These are phyloP conservation scores for Papiliotrema nemorosa DNA, from an alignment of 1,284 basidiomycete species.

Conservation along the genomic window DNA sequence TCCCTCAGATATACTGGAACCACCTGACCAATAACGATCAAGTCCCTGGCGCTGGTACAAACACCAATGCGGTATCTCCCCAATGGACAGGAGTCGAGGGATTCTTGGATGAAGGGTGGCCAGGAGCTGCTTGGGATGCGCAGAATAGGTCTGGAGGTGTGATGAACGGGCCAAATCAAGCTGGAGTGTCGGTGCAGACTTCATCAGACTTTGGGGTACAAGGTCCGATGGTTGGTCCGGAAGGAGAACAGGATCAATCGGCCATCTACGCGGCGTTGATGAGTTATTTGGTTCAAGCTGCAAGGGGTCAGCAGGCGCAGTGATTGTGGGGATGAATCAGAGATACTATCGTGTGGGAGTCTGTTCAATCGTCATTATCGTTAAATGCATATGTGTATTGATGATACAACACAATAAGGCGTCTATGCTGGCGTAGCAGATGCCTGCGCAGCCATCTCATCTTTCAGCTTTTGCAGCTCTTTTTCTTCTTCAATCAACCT, in stretches of 20 bases:
- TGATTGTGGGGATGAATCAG: no score
- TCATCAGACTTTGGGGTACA: no score
- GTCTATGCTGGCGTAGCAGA: neutral
- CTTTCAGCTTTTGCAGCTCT: constrained; percentile 36
- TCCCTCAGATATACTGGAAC: constrained; percentile 41
- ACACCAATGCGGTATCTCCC: neutral
- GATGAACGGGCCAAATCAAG: neutral
- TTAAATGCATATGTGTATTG: no score
- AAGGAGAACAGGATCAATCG: constrained; percentile 12
- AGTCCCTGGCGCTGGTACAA: neutral
- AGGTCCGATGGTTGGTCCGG: neutral
- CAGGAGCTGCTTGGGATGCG: neutral
- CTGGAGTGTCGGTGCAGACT: neutral
- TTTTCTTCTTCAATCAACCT: constrained; percentile 57
- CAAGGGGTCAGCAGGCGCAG: constrained; percentile 3
- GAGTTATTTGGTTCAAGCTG: constrained; percentile 26
- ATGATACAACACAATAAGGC: neutral
- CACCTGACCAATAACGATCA: constrained; percentile 15
- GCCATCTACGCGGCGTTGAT: constrained; percentile 26
- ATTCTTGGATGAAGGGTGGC: neutral
- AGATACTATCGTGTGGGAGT: neutral
- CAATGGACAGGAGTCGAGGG: constrained; percentile 1
- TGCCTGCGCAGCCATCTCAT: constrained; percentile 21
- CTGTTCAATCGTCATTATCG: no score
- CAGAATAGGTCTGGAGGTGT: neutral